Conservation (phyloP, 2,329 filamentous ascomycete genomes). For the Aspergillus sp. region DNA sequence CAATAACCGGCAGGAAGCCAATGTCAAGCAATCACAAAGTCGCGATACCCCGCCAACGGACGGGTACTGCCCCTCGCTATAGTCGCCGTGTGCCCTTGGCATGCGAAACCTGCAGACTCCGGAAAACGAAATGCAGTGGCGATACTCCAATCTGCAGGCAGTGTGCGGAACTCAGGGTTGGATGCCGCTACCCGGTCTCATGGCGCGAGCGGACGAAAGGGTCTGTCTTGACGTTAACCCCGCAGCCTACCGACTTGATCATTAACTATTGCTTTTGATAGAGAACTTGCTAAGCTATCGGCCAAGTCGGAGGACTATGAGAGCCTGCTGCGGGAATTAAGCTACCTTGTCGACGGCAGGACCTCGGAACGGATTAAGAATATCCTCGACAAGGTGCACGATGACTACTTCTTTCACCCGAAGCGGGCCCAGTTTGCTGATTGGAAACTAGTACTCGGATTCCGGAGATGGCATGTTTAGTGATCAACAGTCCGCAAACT, state of each 20-base stretch:
- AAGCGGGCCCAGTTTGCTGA: constrained; percentile 4
- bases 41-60: constrained; percentile 36
- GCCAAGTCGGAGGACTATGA: constrained; percentile 44
- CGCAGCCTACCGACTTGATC: not conserved
- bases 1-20: constrained; percentile 19
- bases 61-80: constrained; percentile 22
- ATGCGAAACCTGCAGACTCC: constrained; percentile 47
- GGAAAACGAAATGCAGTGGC: constrained; percentile 52
- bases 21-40: constrained; percentile 31
- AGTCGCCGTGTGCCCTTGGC: constrained; percentile 41
- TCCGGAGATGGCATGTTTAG: constrained; percentile 26
- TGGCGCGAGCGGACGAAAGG: constrained; percentile 44
- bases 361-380: constrained; percentile 41
- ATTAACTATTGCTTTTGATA: constrained; percentile 20
- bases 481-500: constrained; percentile 32
- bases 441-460: constrained; percentile 28
- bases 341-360: constrained; percentile 36
- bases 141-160: constrained; percentile 47
- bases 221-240: constrained; percentile 29
- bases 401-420: not conserved
- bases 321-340: constrained; percentile 42
- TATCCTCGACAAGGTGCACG: constrained; percentile 43
- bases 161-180: constrained; percentile 43
- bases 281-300: constrained; percentile 41
- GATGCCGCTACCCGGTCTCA: constrained; percentile 45